Evolutionary conservation across 2,329 filamentous ascomycete species (phyloP).

Genomic region (Aaosphaeria arxii): DNA sequence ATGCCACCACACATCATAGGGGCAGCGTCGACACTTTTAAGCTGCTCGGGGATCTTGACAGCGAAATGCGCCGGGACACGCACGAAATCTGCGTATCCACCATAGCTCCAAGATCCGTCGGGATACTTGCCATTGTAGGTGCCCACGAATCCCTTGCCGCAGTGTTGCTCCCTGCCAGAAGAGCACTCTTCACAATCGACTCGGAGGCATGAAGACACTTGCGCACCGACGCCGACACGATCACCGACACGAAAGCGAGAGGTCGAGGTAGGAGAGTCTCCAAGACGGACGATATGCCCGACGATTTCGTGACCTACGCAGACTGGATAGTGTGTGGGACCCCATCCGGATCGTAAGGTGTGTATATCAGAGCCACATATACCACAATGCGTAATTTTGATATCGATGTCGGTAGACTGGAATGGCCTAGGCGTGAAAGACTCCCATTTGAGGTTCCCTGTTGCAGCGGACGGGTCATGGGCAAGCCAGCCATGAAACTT

Average conservation of each 20-base stretch:
- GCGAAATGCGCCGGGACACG: conserved; percentile 59
- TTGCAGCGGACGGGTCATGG: conserved; percentile 45
- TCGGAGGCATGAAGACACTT: conserved; percentile 47
- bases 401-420: conserved; percentile 28
- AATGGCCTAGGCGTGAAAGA: conserved; percentile 46
- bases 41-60: conserved; percentile 52
- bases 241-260: conserved; percentile 58
- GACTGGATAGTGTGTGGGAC: conserved; percentile 42
- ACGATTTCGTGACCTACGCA: conserved; percentile 45
- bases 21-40: conserved; percentile 53
- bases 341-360: conserved; percentile 43
- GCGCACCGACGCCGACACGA: conserved; percentile 53
- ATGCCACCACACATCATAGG: conserved; percentile 78
- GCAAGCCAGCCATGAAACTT: conserved; percentile 59
- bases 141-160: conserved; percentile 45
- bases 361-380: conserved; percentile 38
- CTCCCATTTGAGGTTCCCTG: conserved; percentile 56
- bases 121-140: conserved; percentile 60
- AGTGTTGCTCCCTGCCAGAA: conserved; percentile 44
- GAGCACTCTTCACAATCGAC: conserved; percentile 54
- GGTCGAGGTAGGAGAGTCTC: conserved; percentile 34
- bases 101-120: conserved; percentile 61
- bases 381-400: conserved; percentile 19
- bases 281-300: conserved; percentile 37
- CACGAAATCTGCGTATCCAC: conserved; percentile 58